Percentiles rank a stretch among this genome's conserved stretches.
phyloP scores from a whole-genome alignment of 305 asterid genomes.

The Vinca major region DNA sequence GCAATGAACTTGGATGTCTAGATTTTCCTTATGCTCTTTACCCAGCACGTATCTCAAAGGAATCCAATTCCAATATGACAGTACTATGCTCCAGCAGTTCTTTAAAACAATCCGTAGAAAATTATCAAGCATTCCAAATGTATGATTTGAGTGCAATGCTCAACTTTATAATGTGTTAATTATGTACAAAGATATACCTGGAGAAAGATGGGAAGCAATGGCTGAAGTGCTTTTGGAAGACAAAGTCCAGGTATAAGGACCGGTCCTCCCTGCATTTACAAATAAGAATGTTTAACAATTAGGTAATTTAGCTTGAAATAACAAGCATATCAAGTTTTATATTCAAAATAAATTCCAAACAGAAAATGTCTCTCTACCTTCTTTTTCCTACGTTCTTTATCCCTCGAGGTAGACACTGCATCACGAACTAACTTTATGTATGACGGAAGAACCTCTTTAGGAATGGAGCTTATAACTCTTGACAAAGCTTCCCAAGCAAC shows the following conservation, averaged over 20 bases:
- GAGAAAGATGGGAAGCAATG: slow-evolving; percentile 75
- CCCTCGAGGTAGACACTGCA: slow-evolving; percentile 94
- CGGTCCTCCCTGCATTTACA: slow-evolving; percentile 64
- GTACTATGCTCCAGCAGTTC: too few species aligned
- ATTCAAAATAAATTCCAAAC: neutral
- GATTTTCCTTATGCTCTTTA: too few species aligned
- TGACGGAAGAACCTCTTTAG: slow-evolving; percentile 87
- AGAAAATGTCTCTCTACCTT: slow-evolving; percentile 32
- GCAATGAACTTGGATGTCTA: too few species aligned
- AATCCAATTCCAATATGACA: too few species aligned
- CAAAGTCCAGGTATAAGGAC: slow-evolving; percentile 92
- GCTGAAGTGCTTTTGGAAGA: slow-evolving; percentile 96
- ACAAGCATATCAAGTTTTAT: neutral
- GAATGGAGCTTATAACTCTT: slow-evolving; percentile 73
- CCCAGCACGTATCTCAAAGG: too few species aligned
- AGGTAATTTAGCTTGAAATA: slow-evolving; percentile 3
- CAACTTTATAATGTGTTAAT: neutral
- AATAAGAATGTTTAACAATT: neutral
- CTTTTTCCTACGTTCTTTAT: slow-evolving; percentile 90
- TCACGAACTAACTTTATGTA: slow-evolving; percentile 92
- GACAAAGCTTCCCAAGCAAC: slow-evolving; percentile 94
- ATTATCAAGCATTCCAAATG: neutral
- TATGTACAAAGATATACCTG: slow-evolving; percentile 45
- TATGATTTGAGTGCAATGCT: too few species aligned
- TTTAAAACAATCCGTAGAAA: too few species aligned